Percentiles rank a stretch among this genome's conserved stretches.
Evolutionary conservation across 805 yeast species (phyloP).

Genomic region (Zygosaccharomyces pseudorouxii): DNA sequence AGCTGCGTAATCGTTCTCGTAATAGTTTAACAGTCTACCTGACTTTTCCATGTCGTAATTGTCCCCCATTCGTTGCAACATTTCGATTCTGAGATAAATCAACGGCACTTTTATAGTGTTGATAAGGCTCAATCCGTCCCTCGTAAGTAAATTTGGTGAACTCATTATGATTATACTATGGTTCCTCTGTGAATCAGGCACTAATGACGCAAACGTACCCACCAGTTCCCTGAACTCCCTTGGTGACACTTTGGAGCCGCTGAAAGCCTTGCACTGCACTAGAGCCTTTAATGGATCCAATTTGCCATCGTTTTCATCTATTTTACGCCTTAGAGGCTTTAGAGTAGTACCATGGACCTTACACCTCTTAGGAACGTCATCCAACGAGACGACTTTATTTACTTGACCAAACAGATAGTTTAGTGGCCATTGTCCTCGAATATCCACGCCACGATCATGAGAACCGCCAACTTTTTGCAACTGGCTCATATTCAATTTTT

Average conservation of each 20-base stretch:
- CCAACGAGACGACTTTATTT: slow-evolving; percentile 8
- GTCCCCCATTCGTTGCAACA: slow-evolving; percentile 16
- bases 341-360: slow-evolving; percentile 17
- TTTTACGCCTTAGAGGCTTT: slow-evolving; percentile 21
- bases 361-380: slow-evolving; percentile 16
- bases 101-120: slow-evolving; percentile 29
- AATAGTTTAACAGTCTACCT: slow-evolving; percentile 30
- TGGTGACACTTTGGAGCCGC: slow-evolving; percentile 27
- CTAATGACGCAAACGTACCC: slow-evolving; percentile 29
- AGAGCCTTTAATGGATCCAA: slow-evolving; percentile 19
- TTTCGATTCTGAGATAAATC: slow-evolving; percentile 28
- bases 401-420: slow-evolving; percentile 13
- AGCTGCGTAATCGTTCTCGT: slow-evolving; percentile 31
- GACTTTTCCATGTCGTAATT: slow-evolving; percentile 25
- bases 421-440: slow-evolving; percentile 29
- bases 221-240: slow-evolving; percentile 32
- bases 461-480: slow-evolving; percentile 32
- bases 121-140: slow-evolving; percentile 28
- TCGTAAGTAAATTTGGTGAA: slow-evolving; percentile 32
- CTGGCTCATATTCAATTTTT: slow-evolving; percentile 25
- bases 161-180: slow-evolving; percentile 29
- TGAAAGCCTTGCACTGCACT: slow-evolving; percentile 34
- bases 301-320: slow-evolving; percentile 6
- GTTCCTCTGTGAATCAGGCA: slow-evolving; percentile 17
- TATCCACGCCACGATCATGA: slow-evolving; percentile 35